Percentiles rank a stretch among this genome's conserved stretches.
Evolutionary conservation across 2,329 filamentous ascomycete species (phyloP).

Genomic region (Colletotrichum cuscutae): DNA sequence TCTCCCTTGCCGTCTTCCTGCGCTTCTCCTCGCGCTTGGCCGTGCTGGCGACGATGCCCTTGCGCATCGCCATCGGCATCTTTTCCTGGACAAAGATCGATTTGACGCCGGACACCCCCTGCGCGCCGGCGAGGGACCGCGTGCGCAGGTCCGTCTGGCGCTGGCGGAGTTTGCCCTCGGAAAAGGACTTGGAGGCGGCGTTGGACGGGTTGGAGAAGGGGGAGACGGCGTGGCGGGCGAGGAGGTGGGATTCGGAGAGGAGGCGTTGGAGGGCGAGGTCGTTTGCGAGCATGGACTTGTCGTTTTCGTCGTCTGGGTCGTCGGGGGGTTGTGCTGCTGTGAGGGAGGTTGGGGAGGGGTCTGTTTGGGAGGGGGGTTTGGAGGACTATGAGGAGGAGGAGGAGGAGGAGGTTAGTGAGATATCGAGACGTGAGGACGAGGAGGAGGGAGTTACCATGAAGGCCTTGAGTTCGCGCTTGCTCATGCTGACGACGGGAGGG

Average conservation of each 20-base stretch:
- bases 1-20: constrained; percentile 84
- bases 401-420: background rate
- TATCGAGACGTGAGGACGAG: background rate
- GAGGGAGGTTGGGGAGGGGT: constrained; percentile 37
- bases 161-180: constrained; percentile 77
- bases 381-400: constrained; percentile 50
- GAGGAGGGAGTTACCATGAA: constrained; percentile 70
- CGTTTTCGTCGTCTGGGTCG: constrained; percentile 62
- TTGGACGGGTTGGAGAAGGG: constrained; percentile 50
- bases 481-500: constrained; percentile 57
- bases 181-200: constrained; percentile 54
- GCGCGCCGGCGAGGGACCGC: constrained; percentile 66
- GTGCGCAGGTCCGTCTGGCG: constrained; percentile 87
- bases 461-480: constrained; percentile 77
- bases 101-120: constrained; percentile 12
- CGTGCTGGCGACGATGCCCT: constrained; percentile 81
- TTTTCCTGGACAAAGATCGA: constrained; percentile 82
- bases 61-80: constrained; percentile 89
- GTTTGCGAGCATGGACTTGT: constrained; percentile 81
- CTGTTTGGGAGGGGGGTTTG: constrained; percentile 54
- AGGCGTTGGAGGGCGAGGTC: constrained; percentile 93
- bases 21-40: constrained; percentile 74
- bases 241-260: constrained; percentile 89
- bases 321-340: constrained; percentile 40
- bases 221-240: constrained; percentile 59